These are phyloP conservation scores for Erythrophleum ivorense DNA, from an alignment of 331 rosid genomes.

Conservation along the genomic window DNA sequence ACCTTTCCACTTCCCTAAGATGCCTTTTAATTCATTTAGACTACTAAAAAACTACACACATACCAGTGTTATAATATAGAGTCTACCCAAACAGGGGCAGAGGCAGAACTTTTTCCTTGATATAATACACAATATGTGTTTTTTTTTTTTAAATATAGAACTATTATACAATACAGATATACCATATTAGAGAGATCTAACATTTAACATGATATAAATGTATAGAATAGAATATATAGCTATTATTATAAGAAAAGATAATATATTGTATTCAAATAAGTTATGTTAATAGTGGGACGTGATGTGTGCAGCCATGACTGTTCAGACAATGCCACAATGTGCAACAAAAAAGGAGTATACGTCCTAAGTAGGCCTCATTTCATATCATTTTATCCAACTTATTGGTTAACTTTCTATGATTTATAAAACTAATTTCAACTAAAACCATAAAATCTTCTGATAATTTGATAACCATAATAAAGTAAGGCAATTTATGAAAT, in stretches of 20 bases:
- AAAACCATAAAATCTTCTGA: no score
- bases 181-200: not conserved
- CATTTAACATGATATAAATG: not conserved
- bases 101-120: not conserved
- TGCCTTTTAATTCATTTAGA: not conserved
- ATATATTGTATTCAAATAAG: not conserved
- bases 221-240: not conserved
- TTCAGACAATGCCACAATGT: not conserved
- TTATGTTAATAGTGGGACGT: not conserved
- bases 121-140: not conserved
- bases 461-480: no score
- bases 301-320: not conserved
- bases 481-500: no score
- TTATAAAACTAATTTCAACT: not conserved
- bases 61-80: no score
- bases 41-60: not conserved
- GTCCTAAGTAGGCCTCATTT: not conserved
- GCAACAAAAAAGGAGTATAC: not conserved
- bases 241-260: not conserved
- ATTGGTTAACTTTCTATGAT: not conserved
- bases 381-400: not conserved
- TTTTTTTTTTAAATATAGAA: not conserved
- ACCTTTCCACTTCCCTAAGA: not conserved
- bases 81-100: not conserved
- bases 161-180: not conserved